These are phyloP conservation scores for Astragalus glycyphyllos DNA, from an alignment of 306 rosid species.

Conservation along the genomic window DNA sequence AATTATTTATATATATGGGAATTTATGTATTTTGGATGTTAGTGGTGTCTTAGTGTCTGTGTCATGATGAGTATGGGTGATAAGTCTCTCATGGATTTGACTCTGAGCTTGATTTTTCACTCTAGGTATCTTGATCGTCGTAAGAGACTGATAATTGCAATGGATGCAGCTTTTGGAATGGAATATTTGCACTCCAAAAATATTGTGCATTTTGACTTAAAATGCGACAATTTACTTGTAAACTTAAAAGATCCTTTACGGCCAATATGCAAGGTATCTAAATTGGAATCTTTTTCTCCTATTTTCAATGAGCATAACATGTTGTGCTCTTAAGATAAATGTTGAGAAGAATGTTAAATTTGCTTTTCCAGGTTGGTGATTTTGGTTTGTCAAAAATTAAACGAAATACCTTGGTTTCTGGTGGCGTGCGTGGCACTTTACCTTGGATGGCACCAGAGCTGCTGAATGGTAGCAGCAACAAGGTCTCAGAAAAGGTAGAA, in stretches of 20 bases:
- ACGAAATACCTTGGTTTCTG: slow-evolving; percentile 84
- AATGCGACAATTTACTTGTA: slow-evolving; percentile 92
- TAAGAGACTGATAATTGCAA: slow-evolving; percentile 85
- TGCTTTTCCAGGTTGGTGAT: slow-evolving; percentile 72
- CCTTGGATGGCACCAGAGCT: slow-evolving; percentile 99
- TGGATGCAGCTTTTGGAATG: slow-evolving; percentile 98
- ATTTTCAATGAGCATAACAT: slow-evolving; percentile 15
- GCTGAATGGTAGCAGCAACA: slow-evolving; percentile 84
- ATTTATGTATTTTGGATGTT: too few relatives aligned
- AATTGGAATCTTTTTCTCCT: slow-evolving; percentile 3
- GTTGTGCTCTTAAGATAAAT: background rate
- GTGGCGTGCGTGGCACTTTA: slow-evolving; percentile 89
- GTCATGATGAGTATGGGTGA: background rate
- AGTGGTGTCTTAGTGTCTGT: too few relatives aligned
- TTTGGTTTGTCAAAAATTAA: slow-evolving; percentile 93
- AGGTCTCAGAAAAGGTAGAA: slow-evolving; percentile 89
- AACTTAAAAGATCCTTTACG: slow-evolving; percentile 81
- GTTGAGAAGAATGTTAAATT: slow-evolving; percentile 30
- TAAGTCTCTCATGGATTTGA: slow-evolving; percentile 32
- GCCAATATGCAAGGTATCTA: slow-evolving; percentile 89
- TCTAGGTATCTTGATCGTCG: slow-evolving; percentile 86
- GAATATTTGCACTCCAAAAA: slow-evolving; percentile 89
- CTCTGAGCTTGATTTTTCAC: slow-evolving; percentile 15
- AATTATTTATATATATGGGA: too few relatives aligned
- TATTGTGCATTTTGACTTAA: slow-evolving; percentile 90